Evolutionary conservation across 139 green algal species (phyloP).

Genomic region (Choricystis sp.): DNA sequence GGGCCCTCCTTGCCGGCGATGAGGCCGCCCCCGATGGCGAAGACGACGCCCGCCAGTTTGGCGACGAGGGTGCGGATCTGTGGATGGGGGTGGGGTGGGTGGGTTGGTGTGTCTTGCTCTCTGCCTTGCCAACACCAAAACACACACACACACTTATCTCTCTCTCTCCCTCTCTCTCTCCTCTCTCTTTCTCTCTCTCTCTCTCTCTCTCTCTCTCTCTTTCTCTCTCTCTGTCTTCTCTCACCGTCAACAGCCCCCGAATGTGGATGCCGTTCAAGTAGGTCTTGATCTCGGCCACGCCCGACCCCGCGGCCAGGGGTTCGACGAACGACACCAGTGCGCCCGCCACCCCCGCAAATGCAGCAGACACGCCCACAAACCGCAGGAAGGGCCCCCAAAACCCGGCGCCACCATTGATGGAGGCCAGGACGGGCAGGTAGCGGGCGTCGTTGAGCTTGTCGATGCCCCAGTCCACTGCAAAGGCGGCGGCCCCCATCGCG

Average conservation of each 20-base stretch:
- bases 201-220: no score
- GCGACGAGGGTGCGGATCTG: conserved; percentile 42
- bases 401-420: conserved; percentile 6
- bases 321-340: conserved; percentile 36
- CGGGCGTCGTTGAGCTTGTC: conserved; percentile 25
- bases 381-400: conserved; percentile 13
- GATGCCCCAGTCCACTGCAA: conserved; percentile 35
- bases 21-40: conserved; percentile 50
- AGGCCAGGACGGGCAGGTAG: conserved; percentile 10
- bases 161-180: no score
- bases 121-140: no score
- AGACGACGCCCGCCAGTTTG: conserved; percentile 50
- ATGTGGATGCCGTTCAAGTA: conserved; percentile 67
- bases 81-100: no score
- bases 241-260: conserved; percentile 25
- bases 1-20: conserved; percentile 68
- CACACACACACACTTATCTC: no score
- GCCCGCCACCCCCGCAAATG: conserved; percentile 23
- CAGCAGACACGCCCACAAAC: conserved; percentile 5
- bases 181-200: no score
- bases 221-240: background rate
- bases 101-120: no score
- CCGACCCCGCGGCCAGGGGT: conserved; percentile 44
- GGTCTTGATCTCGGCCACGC: conserved; percentile 60
- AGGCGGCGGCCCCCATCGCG: conserved; percentile 28